These are phyloP conservation scores for Loxodes magnus DNA, from an alignment of 73 alveolate genomes.

Conservation along the genomic window DNA sequence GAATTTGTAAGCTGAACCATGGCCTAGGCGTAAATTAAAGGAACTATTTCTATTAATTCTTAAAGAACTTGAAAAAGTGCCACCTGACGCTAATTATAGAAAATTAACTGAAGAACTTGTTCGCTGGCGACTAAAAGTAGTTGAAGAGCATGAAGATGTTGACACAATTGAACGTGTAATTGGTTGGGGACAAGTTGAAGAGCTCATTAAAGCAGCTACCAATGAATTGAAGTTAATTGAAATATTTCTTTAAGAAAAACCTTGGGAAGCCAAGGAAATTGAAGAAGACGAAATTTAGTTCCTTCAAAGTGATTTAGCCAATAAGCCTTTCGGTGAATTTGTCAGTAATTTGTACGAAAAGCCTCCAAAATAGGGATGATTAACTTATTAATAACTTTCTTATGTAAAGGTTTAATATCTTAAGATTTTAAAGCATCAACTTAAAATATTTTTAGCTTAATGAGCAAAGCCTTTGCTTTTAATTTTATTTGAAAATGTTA, in stretches of 20 bases:
- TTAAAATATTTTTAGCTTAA: too few species aligned
- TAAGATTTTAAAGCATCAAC: too few species aligned
- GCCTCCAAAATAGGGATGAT: too few species aligned
- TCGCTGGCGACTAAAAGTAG: conserved; percentile 11
- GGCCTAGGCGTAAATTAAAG: conserved; percentile 9
- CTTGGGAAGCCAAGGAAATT: conserved; percentile 9
- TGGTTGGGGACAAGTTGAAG: neutral
- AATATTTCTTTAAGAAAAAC: neutral
- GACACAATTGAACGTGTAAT: conserved; percentile 2
- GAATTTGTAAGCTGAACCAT: neutral
- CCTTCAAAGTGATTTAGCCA: too few species aligned
- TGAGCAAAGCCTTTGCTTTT: too few species aligned
- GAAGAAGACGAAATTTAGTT: conserved; percentile 5
- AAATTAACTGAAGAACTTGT: conserved; percentile 4
- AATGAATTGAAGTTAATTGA: neutral
- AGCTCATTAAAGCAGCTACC: neutral
- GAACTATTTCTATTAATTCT: neutral
- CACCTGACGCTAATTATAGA: conserved; percentile 9
- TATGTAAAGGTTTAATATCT: too few species aligned
- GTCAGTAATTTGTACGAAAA: too few species aligned
- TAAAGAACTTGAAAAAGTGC: conserved; percentile 12
- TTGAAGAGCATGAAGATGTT: neutral
- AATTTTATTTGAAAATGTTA: too few species aligned
- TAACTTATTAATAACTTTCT: too few species aligned
- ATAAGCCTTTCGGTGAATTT: too few species aligned